phyloP scores from a whole-genome alignment of 805 yeast genomes.

The Cyberlindnera sargentensis region DNA sequence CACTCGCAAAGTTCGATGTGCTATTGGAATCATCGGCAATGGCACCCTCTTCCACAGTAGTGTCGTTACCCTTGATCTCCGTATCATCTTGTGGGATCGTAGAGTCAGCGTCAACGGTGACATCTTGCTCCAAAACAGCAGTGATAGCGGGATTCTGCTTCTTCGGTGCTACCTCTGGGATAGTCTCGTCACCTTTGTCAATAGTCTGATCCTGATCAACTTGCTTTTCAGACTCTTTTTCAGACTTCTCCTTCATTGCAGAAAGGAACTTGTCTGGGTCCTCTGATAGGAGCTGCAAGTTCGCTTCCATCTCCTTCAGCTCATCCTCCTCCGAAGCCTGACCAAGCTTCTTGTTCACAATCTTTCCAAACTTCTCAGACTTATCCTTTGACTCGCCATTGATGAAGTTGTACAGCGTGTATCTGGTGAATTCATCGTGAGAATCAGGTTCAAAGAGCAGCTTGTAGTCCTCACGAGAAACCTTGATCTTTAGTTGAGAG shows the following conservation, averaged over 20 bases:
- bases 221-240: conserved; percentile 5
- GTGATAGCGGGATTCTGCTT: conserved; percentile 19
- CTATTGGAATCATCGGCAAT: conserved; percentile 25
- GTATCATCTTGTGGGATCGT: conserved; percentile 44
- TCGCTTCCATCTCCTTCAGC: conserved; percentile 2
- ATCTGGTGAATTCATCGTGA: conserved; percentile 70
- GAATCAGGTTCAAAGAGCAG: conserved; percentile 75
- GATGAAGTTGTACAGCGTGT: conserved; percentile 39
- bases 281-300: conserved; percentile 2
- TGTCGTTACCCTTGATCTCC: conserved; percentile 31
- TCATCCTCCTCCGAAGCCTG: conserved; percentile 10
- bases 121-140: conserved; percentile 22
- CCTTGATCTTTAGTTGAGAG: conserved; percentile 69
- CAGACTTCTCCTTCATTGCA: conserved; percentile 7
- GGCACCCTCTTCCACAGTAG: conserved; percentile 40
- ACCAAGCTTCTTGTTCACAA: conserved; percentile 7
- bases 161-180: conserved; percentile 12
- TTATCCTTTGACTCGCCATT: conserved; percentile 28
- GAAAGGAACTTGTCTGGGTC: conserved; percentile 8
- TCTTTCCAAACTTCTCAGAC: conserved; percentile 22
- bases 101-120: conserved; percentile 39
- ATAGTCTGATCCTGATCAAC: conserved; percentile 17
- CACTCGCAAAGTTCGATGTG: conserved; percentile 13
- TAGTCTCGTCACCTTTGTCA: conserved; percentile 18
- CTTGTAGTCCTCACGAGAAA: conserved; percentile 72